Conservation (phyloP, 2,329 filamentous ascomycete species). For the Chalara sp. region DNA sequence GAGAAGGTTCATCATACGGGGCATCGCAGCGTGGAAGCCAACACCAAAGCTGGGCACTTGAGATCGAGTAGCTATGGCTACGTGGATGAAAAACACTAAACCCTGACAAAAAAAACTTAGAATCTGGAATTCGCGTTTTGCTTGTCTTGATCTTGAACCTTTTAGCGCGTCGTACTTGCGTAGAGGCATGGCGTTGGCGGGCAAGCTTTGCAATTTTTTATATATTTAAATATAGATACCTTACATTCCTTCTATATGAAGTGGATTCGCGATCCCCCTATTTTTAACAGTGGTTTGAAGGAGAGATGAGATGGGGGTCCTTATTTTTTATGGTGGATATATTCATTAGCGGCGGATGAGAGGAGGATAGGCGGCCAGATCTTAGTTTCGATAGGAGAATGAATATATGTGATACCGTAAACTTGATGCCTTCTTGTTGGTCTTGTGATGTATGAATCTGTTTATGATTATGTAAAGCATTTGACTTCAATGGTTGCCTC, state of each 20-base stretch:
- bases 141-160: not conserved
- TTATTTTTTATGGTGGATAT: too few species aligned
- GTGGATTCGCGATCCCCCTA: too few species aligned
- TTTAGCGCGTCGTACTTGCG: too few species aligned
- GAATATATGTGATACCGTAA: slow-evolving; percentile 12
- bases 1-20: slow-evolving; percentile 17
- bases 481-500: too few species aligned
- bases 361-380: too few species aligned
- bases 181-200: too few species aligned
- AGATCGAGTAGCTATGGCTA: slow-evolving; percentile 19
- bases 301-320: too few species aligned
- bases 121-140: not conserved
- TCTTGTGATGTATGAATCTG: not conserved
- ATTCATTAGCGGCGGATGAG: too few species aligned
- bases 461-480: not conserved
- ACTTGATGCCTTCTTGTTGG: not conserved
- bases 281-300: too few species aligned
- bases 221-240: too few species aligned
- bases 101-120: not conserved
- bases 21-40: slow-evolving; percentile 14
- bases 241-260: too few species aligned
- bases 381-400: slow-evolving; percentile 5
- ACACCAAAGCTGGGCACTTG: slow-evolving; percentile 14
- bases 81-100: slow-evolving; percentile 14
- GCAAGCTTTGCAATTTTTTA: too few species aligned